A percentile compares a stretch with the other conserved stretches of the same genome.
These are phyloP conservation scores for Plantago elongata DNA, from an alignment of 257 asterid genomes.

Conservation along the genomic window DNA sequence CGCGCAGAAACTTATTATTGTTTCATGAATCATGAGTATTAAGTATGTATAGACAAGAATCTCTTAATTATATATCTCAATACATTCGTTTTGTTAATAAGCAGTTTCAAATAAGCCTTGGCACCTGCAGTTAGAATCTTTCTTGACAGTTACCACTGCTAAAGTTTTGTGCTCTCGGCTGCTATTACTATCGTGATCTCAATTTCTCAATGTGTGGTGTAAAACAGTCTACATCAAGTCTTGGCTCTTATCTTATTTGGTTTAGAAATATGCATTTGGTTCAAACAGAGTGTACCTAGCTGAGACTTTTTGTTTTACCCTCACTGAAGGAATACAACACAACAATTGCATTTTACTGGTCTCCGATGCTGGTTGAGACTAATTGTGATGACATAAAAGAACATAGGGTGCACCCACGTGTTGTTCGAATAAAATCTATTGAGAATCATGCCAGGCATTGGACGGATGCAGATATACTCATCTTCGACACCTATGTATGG, in stretches of 20 bases:
- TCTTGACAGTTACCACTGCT: too few relatives aligned
- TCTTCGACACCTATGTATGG: conserved; percentile 41
- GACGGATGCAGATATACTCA: conserved; percentile 45
- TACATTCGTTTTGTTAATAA: too few relatives aligned
- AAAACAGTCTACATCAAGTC: neutral
- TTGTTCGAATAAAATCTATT: conserved; percentile 25
- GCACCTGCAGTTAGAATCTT: too few relatives aligned
- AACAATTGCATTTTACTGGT: conserved; percentile 53
- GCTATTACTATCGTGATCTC: too few relatives aligned
- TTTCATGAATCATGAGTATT: neutral
- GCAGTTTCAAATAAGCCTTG: too few relatives aligned
- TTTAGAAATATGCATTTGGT: too few relatives aligned
- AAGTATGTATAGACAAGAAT: neutral
- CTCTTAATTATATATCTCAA: too few relatives aligned
- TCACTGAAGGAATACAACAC: conserved; percentile 44
- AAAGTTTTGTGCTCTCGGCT: too few relatives aligned
- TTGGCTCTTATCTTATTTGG: neutral
- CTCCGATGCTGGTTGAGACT: conserved; percentile 50
- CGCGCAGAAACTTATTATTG: neutral
- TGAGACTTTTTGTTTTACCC: neutral
- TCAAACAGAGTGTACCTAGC: too few relatives aligned
- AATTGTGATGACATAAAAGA: conserved; percentile 40
- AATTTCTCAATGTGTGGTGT: too few relatives aligned
- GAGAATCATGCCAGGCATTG: conserved; percentile 40
- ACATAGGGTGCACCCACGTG: conserved; percentile 29